Evolutionary conservation across 169 alveolate species (phyloP), one percentile per base, ranked within the genome.

Genomic region (Cryptosporidium sp.): DNA sequence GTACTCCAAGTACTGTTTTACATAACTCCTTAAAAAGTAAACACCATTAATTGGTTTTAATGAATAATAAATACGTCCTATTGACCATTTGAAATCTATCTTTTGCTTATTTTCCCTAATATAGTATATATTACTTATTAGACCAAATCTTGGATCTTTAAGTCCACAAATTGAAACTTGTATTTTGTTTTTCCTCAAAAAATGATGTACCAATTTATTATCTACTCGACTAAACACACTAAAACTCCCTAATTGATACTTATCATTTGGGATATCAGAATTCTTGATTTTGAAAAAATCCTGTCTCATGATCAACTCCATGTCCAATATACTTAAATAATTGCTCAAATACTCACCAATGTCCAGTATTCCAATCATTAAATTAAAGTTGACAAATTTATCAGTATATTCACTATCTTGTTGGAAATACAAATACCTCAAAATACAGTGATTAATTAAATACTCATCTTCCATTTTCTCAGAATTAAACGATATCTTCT

Each of bases 11-110:
- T 43, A 41, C 31, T 80, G 89, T 26, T 43, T 80, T 14, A 59
- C 75, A 67, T 80, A 80, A 18, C 41, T 80, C n/a, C 89, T 80
- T 4, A 80, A 16, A 37, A 41, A 80, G 23, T 61, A 80, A 41
- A 65, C 14, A 59, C 61, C n/a, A 43, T 33, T 1, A 3, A 26
- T 62, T 21, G 75, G 73, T 26, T 59, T 80, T n/a, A 80, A 35
- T 10, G 89, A 29, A 26, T 26, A 67, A 6, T 80, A 80, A 59
- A 80, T 35, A 10, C 75, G 68, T 39, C 69, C 45, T 9, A 45
- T 14, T 12, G 59, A 39, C 89, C 89, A 80, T 29, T 39, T 48
- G 31, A 61, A 62, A 12, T 43, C 59, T 4, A 80, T 59, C 23
- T 31, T 58, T 0, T 73, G 26, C 55, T 10, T 33, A 26, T 51